Conservation (phyloP, 2,329 filamentous ascomycete genomes). For the Diaporthe ampelina region DNA sequence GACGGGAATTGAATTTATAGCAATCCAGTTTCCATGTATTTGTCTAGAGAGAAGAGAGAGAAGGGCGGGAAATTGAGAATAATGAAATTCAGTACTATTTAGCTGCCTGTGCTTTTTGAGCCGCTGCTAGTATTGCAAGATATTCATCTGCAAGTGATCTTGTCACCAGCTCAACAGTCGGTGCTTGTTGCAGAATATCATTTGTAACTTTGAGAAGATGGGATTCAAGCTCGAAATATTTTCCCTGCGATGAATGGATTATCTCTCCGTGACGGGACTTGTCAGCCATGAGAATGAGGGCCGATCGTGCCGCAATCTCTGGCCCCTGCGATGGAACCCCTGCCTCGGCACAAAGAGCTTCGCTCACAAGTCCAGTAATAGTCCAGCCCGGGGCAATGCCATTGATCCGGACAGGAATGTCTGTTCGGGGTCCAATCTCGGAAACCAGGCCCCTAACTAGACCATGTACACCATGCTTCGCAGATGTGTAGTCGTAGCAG, state of each 20-base stretch:
- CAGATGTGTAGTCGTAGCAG: not conserved
- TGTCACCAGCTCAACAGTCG: not conserved
- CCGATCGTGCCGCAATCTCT: conserved; percentile 14
- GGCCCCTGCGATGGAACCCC: conserved; percentile 12
- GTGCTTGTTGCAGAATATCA: not conserved
- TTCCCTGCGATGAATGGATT: conserved; percentile 6
- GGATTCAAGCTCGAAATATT: conserved; percentile 13
- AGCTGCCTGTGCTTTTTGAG: not conserved
- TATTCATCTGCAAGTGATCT: conserved; percentile 7
- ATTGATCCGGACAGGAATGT: not conserved
- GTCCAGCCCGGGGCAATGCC: conserved; percentile 18
- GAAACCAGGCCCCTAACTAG: not conserved
- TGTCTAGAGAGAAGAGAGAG: no score
- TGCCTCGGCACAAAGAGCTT: not conserved
- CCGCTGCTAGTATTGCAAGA: not conserved
- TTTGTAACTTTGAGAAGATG: not conserved
- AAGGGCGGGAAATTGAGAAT: no score
- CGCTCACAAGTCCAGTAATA: not conserved
- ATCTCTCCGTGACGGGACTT: not conserved
- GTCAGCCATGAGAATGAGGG: conserved; percentile 16
- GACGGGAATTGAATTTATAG: no score
- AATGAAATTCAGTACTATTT: no score
- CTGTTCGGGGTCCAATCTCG: conserved; percentile 6
- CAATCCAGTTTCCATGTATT: no score
- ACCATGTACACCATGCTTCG: conserved; percentile 17